phyloP scores from a whole-genome alignment of 768 basidiomycete species.

The Phaeolepiota aurea region DNA sequence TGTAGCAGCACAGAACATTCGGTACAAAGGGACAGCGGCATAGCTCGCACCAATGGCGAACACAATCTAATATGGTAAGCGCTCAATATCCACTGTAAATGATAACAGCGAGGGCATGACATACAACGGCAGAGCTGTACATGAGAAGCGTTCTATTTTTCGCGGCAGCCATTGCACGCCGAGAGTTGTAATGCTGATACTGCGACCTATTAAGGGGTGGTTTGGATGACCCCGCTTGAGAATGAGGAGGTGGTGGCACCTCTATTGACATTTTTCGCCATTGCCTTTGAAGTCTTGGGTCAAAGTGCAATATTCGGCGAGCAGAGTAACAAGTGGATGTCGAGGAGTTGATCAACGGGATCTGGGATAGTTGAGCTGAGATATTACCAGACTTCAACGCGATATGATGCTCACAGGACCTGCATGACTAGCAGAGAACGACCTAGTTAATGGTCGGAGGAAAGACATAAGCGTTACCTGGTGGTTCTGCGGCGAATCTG shows the following conservation, averaged over 20 bases:
- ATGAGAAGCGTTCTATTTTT: constrained; percentile 71
- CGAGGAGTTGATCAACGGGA: background rate
- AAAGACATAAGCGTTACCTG: background rate
- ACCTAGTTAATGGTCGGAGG: background rate
- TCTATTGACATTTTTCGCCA: no score
- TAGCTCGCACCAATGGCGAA: constrained; percentile 82
- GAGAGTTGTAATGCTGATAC: constrained; percentile 10
- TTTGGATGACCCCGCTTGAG: no score
- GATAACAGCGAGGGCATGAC: constrained; percentile 15
- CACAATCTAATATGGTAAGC: constrained; percentile 68
- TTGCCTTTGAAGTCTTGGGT: background rate
- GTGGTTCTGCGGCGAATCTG: background rate
- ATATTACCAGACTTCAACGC: background rate
- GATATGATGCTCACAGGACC: background rate
- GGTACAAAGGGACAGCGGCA: constrained; percentile 93
- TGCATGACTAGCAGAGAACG: background rate
- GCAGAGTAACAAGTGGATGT: background rate
- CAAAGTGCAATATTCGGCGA: background rate
- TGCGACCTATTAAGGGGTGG: constrained; percentile 4
- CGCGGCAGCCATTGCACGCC: constrained; percentile 36
- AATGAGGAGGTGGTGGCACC: no score
- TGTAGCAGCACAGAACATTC: constrained; percentile 96
- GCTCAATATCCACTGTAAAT: background rate
- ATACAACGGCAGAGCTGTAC: constrained; percentile 78
- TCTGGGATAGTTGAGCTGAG: no score